These are phyloP conservation scores for Omphalotus olearius DNA, from an alignment of 1,284 basidiomycete species.

Conservation along the genomic window DNA sequence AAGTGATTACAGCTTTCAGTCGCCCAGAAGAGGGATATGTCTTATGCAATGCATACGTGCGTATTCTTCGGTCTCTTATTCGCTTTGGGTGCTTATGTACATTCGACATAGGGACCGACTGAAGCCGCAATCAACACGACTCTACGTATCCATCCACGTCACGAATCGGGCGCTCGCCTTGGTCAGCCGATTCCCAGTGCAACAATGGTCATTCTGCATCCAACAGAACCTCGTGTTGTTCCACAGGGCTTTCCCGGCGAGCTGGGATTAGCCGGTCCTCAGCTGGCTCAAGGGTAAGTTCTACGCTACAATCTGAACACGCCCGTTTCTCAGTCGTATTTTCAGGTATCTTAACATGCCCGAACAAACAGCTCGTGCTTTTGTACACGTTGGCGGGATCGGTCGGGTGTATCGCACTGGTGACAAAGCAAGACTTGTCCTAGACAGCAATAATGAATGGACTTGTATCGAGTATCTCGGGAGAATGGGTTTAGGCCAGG, in stretches of 20 bases:
- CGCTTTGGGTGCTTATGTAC: not conserved
- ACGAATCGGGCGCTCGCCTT: constrained; percentile 9
- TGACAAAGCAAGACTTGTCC: constrained; percentile 8
- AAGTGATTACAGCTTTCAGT: constrained; percentile 8
- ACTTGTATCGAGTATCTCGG: constrained; percentile 11
- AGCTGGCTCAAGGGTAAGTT: constrained; percentile 11
- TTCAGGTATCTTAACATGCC: constrained; percentile 12
- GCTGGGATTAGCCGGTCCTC: constrained; percentile 9
- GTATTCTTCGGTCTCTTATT: not conserved
- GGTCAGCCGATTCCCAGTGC: constrained; percentile 11
- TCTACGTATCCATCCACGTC: constrained; percentile 8
- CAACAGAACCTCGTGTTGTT: constrained; percentile 4
- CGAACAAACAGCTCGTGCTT: constrained; percentile 9
- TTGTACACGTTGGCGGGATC: constrained; percentile 6
- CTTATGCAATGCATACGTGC: constrained; percentile 12
- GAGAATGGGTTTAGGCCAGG: constrained; percentile 11
- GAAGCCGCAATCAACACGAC: constrained; percentile 13
- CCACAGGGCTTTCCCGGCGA: constrained; percentile 10
- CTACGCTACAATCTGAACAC: not conserved
- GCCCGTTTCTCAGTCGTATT: too few species aligned
- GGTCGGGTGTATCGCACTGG: constrained; percentile 13
- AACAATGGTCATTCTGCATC: constrained; percentile 12
- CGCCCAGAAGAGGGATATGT: constrained; percentile 6
- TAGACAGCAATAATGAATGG: constrained; percentile 6
- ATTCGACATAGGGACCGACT: constrained; percentile 5